Percentiles rank a stretch among this genome's conserved stretches.
phyloP scores from a whole-genome alignment of 805 yeast genomes.

The Wickerhamomyces silvicola region DNA sequence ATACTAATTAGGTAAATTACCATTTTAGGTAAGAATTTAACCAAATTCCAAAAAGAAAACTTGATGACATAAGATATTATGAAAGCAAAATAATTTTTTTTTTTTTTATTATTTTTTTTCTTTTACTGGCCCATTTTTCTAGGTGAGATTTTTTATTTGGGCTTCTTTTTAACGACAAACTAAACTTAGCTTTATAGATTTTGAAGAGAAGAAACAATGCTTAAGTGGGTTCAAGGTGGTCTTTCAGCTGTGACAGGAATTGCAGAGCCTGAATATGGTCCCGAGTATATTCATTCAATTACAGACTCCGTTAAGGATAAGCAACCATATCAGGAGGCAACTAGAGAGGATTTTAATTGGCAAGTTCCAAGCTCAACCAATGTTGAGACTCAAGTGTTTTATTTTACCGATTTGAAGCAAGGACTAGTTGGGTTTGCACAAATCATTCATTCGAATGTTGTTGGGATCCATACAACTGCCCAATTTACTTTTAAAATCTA shows the following conservation, averaged over 20 bases:
- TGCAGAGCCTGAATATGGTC: constrained; percentile 96
- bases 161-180: too few species aligned
- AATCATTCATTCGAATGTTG: constrained; percentile 86
- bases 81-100: too few species aligned
- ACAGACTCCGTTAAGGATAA: constrained; percentile 50
- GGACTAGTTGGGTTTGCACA: constrained; percentile 86
- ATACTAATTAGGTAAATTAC: too few species aligned
- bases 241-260: constrained; percentile 94
- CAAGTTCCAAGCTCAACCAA: constrained; percentile 69
- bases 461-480: constrained; percentile 83
- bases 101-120: too few species aligned
- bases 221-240: constrained; percentile 80
- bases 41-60: too few species aligned
- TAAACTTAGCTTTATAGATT: too few species aligned
- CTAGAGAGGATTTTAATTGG: constrained; percentile 71
- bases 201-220: too few species aligned
- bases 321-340: constrained; percentile 54
- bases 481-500: constrained; percentile 88
- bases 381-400: constrained; percentile 94
- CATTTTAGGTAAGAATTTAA: too few species aligned
- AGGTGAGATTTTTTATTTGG: too few species aligned
- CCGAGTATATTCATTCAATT: constrained; percentile 85
- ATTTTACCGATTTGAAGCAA: constrained; percentile 57
- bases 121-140: too few species aligned
- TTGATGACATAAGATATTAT: too few species aligned